Percentiles rank a stretch among this genome's conserved stretches.
phyloP scores from a whole-genome alignment of 2,329 filamentous ascomycete species.

The Pseudocercospora musae region DNA sequence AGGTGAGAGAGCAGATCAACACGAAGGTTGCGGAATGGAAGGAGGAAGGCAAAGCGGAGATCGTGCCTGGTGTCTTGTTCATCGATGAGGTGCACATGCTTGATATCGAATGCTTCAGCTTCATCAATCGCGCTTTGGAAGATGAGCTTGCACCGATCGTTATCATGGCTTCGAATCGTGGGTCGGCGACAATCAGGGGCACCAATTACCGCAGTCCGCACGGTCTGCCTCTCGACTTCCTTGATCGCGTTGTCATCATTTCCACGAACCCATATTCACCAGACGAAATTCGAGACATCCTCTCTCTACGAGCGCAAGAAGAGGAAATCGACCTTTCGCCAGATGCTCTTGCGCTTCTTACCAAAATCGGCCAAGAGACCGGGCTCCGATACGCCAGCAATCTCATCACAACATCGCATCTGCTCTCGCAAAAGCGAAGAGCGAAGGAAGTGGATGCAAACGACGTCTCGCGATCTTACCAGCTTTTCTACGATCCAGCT shows the following conservation, averaged over 20 bases:
- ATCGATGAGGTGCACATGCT: slow-evolving; percentile 99
- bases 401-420: slow-evolving; percentile 88
- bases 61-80: slow-evolving; percentile 94
- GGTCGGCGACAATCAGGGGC: slow-evolving; percentile 84
- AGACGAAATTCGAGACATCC: slow-evolving; percentile 88
- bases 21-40: slow-evolving; percentile 99
- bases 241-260: slow-evolving; percentile 94
- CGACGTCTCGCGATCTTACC: slow-evolving; percentile 90
- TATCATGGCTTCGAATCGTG: slow-evolving; percentile 98
- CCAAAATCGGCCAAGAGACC: slow-evolving; percentile 91
- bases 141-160: slow-evolving; percentile 93
- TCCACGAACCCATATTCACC: slow-evolving; percentile 80
- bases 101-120: slow-evolving; percentile 98
- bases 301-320: slow-evolving; percentile 88
- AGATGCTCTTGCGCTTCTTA: slow-evolving; percentile 86
- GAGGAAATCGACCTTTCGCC: slow-evolving; percentile 90
- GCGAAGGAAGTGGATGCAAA: slow-evolving; percentile 78
- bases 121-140: slow-evolving; percentile 94
- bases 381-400: slow-evolving; percentile 96
- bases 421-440: slow-evolving; percentile 80
- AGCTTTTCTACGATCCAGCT: slow-evolving; percentile 85
- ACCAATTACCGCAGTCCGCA: slow-evolving; percentile 93
- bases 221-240: slow-evolving; percentile 89
- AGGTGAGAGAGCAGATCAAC: slow-evolving; percentile 98
- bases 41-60: slow-evolving; percentile 97